These are phyloP conservation scores for Leccinum olivaceopallidum DNA, from an alignment of 768 basidiomycete species.

Conservation along the genomic window DNA sequence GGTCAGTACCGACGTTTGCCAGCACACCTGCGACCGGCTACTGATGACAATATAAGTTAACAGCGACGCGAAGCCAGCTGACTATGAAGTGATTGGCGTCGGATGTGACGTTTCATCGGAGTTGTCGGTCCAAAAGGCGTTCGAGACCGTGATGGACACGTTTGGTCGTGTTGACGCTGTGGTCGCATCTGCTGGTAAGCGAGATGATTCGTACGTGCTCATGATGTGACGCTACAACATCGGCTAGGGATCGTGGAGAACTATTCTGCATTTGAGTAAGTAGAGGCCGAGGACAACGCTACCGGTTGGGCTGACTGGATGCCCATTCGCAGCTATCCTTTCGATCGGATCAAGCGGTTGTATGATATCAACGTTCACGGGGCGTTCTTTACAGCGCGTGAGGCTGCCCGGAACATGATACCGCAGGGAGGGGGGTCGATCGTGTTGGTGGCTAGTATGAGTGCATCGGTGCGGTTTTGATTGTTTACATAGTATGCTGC, in stretches of 20 bases:
- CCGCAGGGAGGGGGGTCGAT: conserved; percentile 77
- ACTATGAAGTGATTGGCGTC: conserved; percentile 69
- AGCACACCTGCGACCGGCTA: conserved; percentile 25
- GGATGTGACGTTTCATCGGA: conserved; percentile 91
- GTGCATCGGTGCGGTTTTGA: conserved; percentile 64
- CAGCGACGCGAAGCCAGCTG: conserved; percentile 53
- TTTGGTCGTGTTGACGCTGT: conserved; percentile 78
- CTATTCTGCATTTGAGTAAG: conserved; percentile 81
- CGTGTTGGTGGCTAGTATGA: conserved; percentile 89
- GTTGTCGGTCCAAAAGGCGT: conserved; percentile 71
- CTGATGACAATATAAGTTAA: conserved; percentile 45
- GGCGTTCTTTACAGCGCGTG: conserved; percentile 92
- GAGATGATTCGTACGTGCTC: conserved; percentile 12
- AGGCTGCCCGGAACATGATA: conserved; percentile 92
- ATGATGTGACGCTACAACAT: conserved; percentile 2
- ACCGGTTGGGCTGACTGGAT: conserved; percentile 10
- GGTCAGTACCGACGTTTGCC: conserved; percentile 34
- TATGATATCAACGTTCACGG: conserved; percentile 96
- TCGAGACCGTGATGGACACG: conserved; percentile 58
- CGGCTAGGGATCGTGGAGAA: conserved; percentile 80
- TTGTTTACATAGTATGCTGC: neutral
- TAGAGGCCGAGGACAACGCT: conserved; percentile 22
- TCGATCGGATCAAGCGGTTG: conserved; percentile 78
- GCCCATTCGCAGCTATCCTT: conserved; percentile 65
- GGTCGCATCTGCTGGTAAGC: conserved; percentile 83